A percentile compares a stretch with the other conserved stretches of the same genome.
phyloP scores from a whole-genome alignment of 2,329 filamentous ascomycete genomes.

The Fusarium napiforme region DNA sequence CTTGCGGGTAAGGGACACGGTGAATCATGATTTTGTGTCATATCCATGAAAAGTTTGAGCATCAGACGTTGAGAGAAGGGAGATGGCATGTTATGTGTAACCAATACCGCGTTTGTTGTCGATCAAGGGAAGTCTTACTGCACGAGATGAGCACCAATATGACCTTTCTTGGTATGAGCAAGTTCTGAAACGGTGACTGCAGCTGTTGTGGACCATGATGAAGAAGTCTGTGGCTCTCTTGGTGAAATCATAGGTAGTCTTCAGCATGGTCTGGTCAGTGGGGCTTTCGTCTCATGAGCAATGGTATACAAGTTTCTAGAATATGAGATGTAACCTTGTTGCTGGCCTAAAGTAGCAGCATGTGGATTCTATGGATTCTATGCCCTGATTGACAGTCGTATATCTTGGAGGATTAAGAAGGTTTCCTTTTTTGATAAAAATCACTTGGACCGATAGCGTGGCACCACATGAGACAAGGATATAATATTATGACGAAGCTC shows the following conservation, averaged over 20 bases:
- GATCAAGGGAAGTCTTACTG: slow-evolving; percentile 6
- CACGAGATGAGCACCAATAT: slow-evolving; percentile 19
- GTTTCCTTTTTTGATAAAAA: not conserved
- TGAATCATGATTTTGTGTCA: not conserved
- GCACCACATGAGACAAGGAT: slow-evolving; percentile 32
- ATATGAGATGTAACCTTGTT: not conserved
- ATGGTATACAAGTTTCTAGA: not conserved
- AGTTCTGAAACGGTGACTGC: slow-evolving; percentile 5
- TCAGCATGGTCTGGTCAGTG: not conserved
- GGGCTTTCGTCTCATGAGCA: not conserved
- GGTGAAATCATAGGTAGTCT: not conserved
- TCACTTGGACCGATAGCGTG: slow-evolving; percentile 20
- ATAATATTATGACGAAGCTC: slow-evolving; percentile 1
- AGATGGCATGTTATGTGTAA: slow-evolving; percentile 13
- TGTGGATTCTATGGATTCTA: not conserved
- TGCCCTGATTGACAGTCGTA: not conserved
- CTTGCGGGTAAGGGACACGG: not conserved
- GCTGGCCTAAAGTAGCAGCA: not conserved
- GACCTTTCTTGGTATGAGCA: slow-evolving; percentile 5
- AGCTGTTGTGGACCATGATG: slow-evolving; percentile 12
- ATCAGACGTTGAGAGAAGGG: not conserved
- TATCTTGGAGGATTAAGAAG: not conserved
- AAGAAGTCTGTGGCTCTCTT: not conserved
- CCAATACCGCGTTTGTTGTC: slow-evolving; percentile 9
- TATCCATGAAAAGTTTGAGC: not conserved